A percentile compares a stretch with the other conserved stretches of the same genome.
Evolutionary conservation across 2,329 filamentous ascomycete genomes (phyloP).

Genomic region (Neurospora sp.): DNA sequence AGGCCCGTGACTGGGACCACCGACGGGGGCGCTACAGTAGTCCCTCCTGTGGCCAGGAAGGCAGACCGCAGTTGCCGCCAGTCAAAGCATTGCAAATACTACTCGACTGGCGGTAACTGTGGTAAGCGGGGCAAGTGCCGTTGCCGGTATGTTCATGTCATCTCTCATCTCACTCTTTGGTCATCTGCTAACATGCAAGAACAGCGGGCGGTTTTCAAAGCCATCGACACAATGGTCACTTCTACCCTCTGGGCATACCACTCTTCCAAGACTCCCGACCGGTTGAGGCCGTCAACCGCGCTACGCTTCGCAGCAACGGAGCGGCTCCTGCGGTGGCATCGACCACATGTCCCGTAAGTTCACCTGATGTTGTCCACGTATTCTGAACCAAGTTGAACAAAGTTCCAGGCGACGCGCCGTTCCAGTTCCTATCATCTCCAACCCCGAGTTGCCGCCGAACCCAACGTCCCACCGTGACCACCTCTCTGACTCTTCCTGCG

Average conservation of each 20-base stretch:
- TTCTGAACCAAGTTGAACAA: background rate
- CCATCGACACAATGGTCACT: too few relatives aligned
- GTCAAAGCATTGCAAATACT: conserved; percentile 60
- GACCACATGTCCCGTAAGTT: background rate
- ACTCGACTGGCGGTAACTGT: conserved; percentile 56
- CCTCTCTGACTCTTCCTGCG: too few relatives aligned
- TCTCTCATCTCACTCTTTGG: background rate
- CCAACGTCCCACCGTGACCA: too few relatives aligned
- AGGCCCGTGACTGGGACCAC: background rate
- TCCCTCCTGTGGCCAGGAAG: conserved; percentile 33
- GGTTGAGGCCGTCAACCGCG: too few relatives aligned
- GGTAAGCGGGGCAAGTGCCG: background rate
- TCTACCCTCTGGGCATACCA: too few relatives aligned
- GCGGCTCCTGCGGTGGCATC: too few relatives aligned
- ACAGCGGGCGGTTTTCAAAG: background rate
- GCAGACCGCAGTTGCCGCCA: conserved; percentile 36
- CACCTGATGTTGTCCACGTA: background rate
- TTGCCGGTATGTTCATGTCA: background rate
- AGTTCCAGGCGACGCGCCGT: background rate
- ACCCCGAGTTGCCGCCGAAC: too few relatives aligned
- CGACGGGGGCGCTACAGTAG: background rate
- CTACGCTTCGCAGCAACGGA: too few relatives aligned
- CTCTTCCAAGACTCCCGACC: too few relatives aligned
- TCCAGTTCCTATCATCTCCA: too few relatives aligned
- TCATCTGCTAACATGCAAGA: background rate